A percentile compares a stretch with the other conserved stretches of the same genome.
These are phyloP conservation scores for Pythium dissimile DNA, from an alignment of 352 stramenopile genomes.

Conservation along the genomic window DNA sequence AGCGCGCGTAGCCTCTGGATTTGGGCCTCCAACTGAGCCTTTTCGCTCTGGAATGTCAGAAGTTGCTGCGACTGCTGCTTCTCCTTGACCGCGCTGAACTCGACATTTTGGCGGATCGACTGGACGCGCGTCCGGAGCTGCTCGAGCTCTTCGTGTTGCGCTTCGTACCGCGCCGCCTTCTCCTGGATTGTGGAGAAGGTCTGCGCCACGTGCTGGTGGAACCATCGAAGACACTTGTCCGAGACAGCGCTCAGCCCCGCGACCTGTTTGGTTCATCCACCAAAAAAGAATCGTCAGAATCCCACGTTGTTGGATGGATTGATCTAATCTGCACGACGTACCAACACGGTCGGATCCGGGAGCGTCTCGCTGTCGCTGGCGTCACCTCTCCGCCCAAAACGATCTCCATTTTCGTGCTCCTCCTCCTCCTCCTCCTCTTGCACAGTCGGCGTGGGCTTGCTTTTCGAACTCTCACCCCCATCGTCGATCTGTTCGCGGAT, in stretches of 20 bases:
- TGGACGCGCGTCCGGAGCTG: slow-evolving; percentile 31
- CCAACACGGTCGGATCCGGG: slow-evolving; percentile 10
- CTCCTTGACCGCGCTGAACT: slow-evolving; percentile 24
- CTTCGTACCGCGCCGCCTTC: slow-evolving; percentile 41
- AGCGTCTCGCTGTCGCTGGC: background rate
- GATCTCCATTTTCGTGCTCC: too few species aligned
- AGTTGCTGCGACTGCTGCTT: slow-evolving; percentile 24
- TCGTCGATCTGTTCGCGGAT: slow-evolving; percentile 46
- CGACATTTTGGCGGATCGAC: slow-evolving; percentile 17
- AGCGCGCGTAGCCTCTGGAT: slow-evolving; percentile 13
- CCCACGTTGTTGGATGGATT: too few species aligned
- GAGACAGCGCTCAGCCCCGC: slow-evolving; percentile 39
- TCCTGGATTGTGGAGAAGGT: slow-evolving; percentile 42
- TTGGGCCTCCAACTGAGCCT: slow-evolving; percentile 21
- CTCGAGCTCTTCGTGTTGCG: slow-evolving; percentile 43
- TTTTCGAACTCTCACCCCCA: background rate
- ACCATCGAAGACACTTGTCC: slow-evolving; percentile 49
- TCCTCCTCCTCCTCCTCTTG: background rate
- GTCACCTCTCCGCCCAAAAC: too few species aligned
- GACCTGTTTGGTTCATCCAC: slow-evolving; percentile 24
- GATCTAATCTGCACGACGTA: slow-evolving; percentile 3
- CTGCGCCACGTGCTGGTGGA: slow-evolving; percentile 46
- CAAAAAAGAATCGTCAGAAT: background rate
- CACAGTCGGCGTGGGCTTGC: background rate
- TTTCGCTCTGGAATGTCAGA: slow-evolving; percentile 8